A percentile compares a stretch with the other conserved stretches of the same genome.
Conservation (phyloP, 2,329 filamentous ascomycete species). For the Venturiaceae sp. region DNA sequence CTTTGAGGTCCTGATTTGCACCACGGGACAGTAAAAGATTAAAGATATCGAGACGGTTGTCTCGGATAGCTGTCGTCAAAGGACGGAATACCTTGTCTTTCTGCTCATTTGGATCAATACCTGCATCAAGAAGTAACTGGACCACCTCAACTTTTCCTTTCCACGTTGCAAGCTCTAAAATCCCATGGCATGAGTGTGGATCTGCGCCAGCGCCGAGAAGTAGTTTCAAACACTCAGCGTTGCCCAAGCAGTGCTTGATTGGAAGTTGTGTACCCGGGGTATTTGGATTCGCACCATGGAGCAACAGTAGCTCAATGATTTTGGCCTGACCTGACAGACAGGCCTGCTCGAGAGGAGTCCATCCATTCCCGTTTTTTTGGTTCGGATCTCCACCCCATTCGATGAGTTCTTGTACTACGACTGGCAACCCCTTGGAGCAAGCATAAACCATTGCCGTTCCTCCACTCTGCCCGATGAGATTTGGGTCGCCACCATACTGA, state of each 20-base stretch:
- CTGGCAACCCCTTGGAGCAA: constrained; percentile 42
- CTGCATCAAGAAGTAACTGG: constrained; percentile 45
- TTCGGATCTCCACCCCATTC: constrained; percentile 51
- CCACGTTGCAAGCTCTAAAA: constrained; percentile 55
- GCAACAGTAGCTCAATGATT: constrained; percentile 46
- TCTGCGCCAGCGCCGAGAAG: constrained; percentile 52
- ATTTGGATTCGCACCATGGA: constrained; percentile 57
- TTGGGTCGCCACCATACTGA: constrained; percentile 55
- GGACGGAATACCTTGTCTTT: constrained; percentile 61
- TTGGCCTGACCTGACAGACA: constrained; percentile 48
- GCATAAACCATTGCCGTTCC: constrained; percentile 50
- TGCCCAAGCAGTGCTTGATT: constrained; percentile 55
- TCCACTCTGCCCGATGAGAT: constrained; percentile 44
- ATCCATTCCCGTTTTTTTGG: constrained; percentile 49
- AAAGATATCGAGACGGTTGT: constrained; percentile 54
- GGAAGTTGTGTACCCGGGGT: constrained; percentile 60
- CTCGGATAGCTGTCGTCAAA: constrained; percentile 57
- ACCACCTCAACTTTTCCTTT: constrained; percentile 56
- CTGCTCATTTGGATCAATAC: constrained; percentile 49
- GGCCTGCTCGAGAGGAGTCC: constrained; percentile 53
- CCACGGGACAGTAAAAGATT: constrained; percentile 45
- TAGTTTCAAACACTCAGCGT: constrained; percentile 47
- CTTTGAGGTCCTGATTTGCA: constrained; percentile 43
- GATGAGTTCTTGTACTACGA: constrained; percentile 52
- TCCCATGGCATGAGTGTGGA: constrained; percentile 47